These are phyloP conservation scores for Nectriaceae sp. DNA, from an alignment of 2,329 filamentous ascomycete genomes.

Conservation along the genomic window DNA sequence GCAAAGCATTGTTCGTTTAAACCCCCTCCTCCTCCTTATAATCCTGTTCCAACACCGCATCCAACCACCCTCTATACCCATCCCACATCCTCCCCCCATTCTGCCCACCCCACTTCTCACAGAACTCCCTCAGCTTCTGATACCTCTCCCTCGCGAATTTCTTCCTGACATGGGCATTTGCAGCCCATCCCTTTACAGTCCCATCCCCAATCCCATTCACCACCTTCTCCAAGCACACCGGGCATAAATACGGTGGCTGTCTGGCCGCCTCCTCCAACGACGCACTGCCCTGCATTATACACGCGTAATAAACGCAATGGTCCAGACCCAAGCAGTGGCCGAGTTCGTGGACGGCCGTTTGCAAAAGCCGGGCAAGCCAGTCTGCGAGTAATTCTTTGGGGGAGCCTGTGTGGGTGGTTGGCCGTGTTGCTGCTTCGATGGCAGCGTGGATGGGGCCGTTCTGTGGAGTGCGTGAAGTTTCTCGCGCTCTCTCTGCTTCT, in stretches of 20 bases:
- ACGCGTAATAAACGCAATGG: conserved; percentile 68
- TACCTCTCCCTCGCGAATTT: conserved; percentile 37
- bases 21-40: no score
- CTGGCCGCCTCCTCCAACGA: conserved; percentile 58
- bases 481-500: conserved; percentile 1
- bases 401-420: no score
- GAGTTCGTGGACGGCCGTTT: conserved; percentile 65
- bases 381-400: conserved; percentile 21
- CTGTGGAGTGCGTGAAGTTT: not conserved
- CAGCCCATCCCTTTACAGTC: conserved; percentile 27
- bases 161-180: conserved; percentile 11
- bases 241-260: conserved; percentile 65
- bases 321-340: conserved; percentile 68
- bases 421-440: conserved; percentile 32
- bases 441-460: conserved; percentile 39
- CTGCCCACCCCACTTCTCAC: conserved; percentile 39
- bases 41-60: no score
- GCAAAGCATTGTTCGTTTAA: no score
- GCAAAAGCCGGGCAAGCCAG: conserved; percentile 49
- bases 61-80: no score
- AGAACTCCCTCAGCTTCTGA: conserved; percentile 42
- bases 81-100: conserved; percentile 44
- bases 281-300: conserved; percentile 63
- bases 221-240: conserved; percentile 59
- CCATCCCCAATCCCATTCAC: conserved; percentile 6